Base-by-base conservation (phyloP, 352 stramenopile genomes). In the Saprolegnia diclina region DNA sequence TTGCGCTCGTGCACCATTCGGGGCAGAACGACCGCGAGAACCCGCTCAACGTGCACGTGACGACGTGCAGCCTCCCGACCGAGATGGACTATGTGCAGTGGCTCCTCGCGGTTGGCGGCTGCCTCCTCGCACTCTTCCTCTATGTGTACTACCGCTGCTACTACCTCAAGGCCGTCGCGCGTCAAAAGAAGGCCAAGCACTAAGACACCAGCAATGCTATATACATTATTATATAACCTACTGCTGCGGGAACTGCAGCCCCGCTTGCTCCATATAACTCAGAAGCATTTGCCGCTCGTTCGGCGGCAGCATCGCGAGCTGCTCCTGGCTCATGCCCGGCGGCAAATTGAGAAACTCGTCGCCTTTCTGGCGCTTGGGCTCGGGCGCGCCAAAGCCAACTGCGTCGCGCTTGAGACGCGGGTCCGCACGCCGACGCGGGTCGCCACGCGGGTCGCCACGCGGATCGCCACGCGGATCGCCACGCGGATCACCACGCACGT, bases 281-380 rank as follows among this genome's bases (percentile, higher is more conserved):
- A 91, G 48, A 44, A 93, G 61, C 65, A 93, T 87, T 65, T 93
- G 83, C 32, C 83, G 74, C 72, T 93, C 85, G 64, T 89, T 87
- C 9, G 83, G 83, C 6, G 82, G 81, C 29, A 93, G 75, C 77
- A 92, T 79, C 64, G 90, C 79, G 44, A 93, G 72, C 73, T 93
- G 91, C 64, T 92, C 77, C 24, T 83, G 82, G 18, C 83, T 93
- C 82, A 92, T 93, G 69, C 89, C 82, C 4, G 80, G 78, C 50
- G 85, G 83, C 18, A 92, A 79, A 57, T 89, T 79, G 37, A 87
- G 79, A 52, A 83, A 81, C 53, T 88, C 70, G 45, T 69, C 63
- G 16, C 40, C 44, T 32, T 69, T 69, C 11, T 21, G 29, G 9
- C 63, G 42, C 37, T 69, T 69, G 13, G 37, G 10, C 18, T 69